Base-by-base conservation (phyloP, 1,139 yeast species). In the Magnusiomyces tetraspermus region DNA sequence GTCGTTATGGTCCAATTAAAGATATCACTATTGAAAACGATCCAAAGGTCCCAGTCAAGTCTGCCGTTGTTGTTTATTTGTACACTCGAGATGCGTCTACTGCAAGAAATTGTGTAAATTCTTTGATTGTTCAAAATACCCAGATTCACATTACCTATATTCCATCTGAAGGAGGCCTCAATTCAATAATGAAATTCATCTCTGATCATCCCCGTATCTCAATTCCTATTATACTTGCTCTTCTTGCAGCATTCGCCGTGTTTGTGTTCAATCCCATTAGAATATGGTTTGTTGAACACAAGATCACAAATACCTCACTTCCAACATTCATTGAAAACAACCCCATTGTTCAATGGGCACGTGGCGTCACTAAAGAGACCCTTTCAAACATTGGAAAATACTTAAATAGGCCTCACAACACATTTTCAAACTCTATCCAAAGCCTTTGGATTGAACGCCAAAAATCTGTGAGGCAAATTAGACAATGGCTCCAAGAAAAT, bases 61-160 rank as follows among this genome's bases (percentile, higher is more conserved):
- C 70, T 52, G 81, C 89, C 1, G 69, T 72, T 1, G 75, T 88
- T 2, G 71, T 72, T 8, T 92, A 83, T 66, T 70, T 75, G 45
- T 65, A 74, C 5, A 67, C 77, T 21, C 74, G 85, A 55, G 79
- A 89, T 45, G 94, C 97, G 0, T 83, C 89, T 8, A 74, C 88
- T 57, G 97, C 98, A 0, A 82, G 89, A 62, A 90, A 89, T 66
- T 92, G 98, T 76, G 76, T 88, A 33, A 88, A 95, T 26, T 97
- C 96, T 44, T 72, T 60, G 47, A 52, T 51, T 5, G 55, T 60
- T 80, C 60, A 72, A 67, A 76, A 76, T 37, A 83, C 95, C 0
- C 73, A 74, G 0, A 65, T 90, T 46, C 96, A 89, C 63, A 76
- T 90, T 46, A 85, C 82, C 58, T 90, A 85, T 66, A 78, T 77